Conservation (phyloP, 1,139 yeast genomes). For the Sugiyamaella castrensis region DNA sequence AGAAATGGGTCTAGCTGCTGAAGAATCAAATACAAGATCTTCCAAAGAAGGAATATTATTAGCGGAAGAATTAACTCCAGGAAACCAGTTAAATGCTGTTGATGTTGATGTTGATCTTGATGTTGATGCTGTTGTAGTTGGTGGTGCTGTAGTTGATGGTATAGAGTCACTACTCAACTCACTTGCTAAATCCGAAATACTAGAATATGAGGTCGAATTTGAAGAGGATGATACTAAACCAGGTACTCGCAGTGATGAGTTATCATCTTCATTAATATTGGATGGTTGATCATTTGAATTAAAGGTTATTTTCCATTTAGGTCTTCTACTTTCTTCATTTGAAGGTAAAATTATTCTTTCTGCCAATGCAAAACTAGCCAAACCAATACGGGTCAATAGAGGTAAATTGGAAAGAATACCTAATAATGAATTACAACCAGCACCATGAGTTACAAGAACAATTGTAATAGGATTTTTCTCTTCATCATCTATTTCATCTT, state of each 20-base stretch:
- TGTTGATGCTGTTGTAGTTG: not conserved
- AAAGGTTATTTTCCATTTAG: constrained; percentile 8
- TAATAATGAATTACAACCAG: constrained; percentile 41
- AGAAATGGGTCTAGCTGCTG: constrained; percentile 8
- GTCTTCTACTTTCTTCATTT: not conserved
- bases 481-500: constrained; percentile 3
- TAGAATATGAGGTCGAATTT: constrained; percentile 8
- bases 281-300: constrained; percentile 2
- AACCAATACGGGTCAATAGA: constrained; percentile 33
- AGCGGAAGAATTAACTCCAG: constrained; percentile 2
- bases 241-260: not conserved
- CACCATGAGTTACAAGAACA: constrained; percentile 42
- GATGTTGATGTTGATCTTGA: not conserved
- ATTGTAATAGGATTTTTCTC: constrained; percentile 23
- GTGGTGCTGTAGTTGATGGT: not conserved
- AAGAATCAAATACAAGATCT: constrained; percentile 5
- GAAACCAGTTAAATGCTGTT: constrained; percentile 2
- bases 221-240: constrained; percentile 10
- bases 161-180: constrained; percentile 2
- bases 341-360: not conserved
- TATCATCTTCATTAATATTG: not conserved
- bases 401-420: constrained; percentile 37
- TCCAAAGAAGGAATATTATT: constrained; percentile 1
- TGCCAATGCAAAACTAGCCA: constrained; percentile 34
- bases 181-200: constrained; percentile 8